A percentile compares a stretch with the other conserved stretches of the same genome.
phyloP scores from a whole-genome alignment of 176 grass and related monocot species.

The Hordeum vulgare region DNA sequence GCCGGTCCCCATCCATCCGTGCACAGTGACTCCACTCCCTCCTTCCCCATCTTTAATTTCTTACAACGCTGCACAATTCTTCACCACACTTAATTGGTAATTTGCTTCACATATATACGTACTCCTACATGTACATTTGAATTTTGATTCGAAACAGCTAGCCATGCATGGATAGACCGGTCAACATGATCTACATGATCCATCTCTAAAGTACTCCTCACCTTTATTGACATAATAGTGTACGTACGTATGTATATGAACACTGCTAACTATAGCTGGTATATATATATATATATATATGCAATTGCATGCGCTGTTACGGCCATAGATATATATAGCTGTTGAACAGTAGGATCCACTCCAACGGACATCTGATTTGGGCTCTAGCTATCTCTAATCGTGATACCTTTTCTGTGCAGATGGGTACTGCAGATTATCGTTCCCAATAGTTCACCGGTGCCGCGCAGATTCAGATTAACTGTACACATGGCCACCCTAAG shows the following conservation, averaged over 20 bases:
- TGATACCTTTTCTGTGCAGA: neutral
- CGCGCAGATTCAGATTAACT: neutral
- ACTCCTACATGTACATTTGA: neutral
- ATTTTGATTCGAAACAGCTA: no score
- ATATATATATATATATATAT: no score
- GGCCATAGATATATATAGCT: neutral
- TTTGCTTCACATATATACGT: no score
- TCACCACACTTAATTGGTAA: neutral
- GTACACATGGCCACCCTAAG: neutral
- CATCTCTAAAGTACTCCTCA: neutral
- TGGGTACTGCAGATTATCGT: neutral
- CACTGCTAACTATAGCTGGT: neutral
- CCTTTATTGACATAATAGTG: neutral
- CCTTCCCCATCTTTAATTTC: no score
- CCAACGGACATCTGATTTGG: no score
- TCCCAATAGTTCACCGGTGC: neutral
- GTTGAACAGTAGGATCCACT: neutral
- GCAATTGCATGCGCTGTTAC: neutral
- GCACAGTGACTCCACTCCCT: neutral
- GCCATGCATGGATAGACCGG: no score
- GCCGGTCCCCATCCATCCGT: neutral
- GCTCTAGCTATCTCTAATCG: neutral
- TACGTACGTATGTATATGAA: neutral
- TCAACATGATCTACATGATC: no score
- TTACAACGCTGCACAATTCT: neutral